Base-by-base conservation (phyloP, 352 stramenopile genomes). In the Pythium aristosporum region DNA sequence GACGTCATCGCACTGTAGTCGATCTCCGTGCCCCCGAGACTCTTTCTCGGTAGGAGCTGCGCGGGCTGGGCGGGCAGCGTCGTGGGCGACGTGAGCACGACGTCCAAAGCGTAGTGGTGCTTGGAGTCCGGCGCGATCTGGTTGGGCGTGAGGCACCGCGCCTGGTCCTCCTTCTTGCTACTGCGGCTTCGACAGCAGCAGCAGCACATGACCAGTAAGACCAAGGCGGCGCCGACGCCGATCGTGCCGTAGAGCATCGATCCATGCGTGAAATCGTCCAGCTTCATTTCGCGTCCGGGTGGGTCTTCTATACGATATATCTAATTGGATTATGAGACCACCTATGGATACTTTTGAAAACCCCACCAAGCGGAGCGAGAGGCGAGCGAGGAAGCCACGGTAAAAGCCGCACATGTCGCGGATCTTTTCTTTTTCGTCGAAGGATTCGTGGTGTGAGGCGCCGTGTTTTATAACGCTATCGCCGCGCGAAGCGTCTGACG, bases 231-330 rank as follows among this genome's bases (percentile, higher is more conserved):
- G 5, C 48, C 58, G 36, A 18, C 49, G 25, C 58, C 58, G 39
- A 65, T 57, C 34, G 50, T 21, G 23, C 16, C 41, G n/a, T 58
- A 65, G 23, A 57, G 58, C 28, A 46, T 46, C 23, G 49, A 41
- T 18, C 56, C 58, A 12, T 57, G 37, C 5, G 58, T 53, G 48
- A 65, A 65, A 25, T 65, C 58, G 48, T 21, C 39, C 11, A 39
- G 34, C 34, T 39, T 39, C 39, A 46, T 46, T 28, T 4, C 2
- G 39, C 12, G 9, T 21, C 10, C 11, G 36, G 15, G 36, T 18
- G 12, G 39, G 39, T 46, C 13, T 46, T 6, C 5, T 20, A 9
- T 39, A 39, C 34, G 34, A 39, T 9, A 9, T 39, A 9, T 39
- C 34, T 39, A 39, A 13, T 46, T 46, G 13, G 39, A 46, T 46